Base-by-base conservation (phyloP, 257 asterid genomes). In the Solanum ossicruentum region DNA sequence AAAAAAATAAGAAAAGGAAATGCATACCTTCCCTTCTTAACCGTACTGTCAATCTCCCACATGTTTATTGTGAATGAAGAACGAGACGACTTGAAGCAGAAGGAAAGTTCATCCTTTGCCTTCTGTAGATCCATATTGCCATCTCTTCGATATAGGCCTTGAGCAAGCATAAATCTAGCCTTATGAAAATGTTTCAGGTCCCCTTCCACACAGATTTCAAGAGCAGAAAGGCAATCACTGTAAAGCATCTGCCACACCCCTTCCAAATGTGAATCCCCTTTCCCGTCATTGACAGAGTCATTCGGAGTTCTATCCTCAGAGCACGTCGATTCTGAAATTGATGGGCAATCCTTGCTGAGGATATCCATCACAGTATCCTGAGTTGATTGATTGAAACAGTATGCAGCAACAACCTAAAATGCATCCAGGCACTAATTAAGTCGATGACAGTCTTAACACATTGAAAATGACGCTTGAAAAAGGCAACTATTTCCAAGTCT, bases 11-110 rank as follows among this genome's bases (percentile, higher is more conserved):
- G 1, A 83, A 80, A 45, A 49, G 78, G 75, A 70, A 75, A 47
- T 81, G 17, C 56, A 11, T 90, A 94, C 99, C 98, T 95, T 92
- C 98, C 99, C 88, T 93, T 95, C 91, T 95, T 96, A 85, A 95
- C 98, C 70, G 80, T 95, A 91, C 99, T 93, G 90, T 96, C 98
- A 88, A 96, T 96, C 93, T 96, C 99, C 99, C 99, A 96, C 99
- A 96, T 96, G 89, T 96, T 95, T 88, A 96, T 87, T 67, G 98
- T 95, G 89, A 96, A 96, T 63, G 97, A 88, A 72, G 99, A 95
- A 81, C 99, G 98, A 49, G 94, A 85, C 26, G 99, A 95, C 92
- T 92, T 96, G 85, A 96, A 96, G 92, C 99, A 96, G 90, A 96
- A 96, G 41, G 99, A 95, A 84, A 96, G 97, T 86, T 96, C 98